Conservation (phyloP, 352 stramenopile genomes). For the Globisporangium cystogenes region DNA sequence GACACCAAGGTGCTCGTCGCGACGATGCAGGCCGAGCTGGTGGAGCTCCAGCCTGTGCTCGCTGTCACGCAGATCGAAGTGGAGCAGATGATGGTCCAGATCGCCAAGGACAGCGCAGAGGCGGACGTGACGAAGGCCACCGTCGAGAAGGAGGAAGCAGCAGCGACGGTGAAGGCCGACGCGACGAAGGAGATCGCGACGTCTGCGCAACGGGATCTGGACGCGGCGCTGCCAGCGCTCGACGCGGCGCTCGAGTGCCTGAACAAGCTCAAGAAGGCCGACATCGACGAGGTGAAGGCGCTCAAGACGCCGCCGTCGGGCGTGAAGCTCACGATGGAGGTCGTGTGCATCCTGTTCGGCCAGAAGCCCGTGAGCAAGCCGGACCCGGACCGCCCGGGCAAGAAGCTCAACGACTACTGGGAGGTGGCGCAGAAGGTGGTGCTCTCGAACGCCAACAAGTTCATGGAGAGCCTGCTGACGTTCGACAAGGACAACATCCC, state of each 20-base stretch:
- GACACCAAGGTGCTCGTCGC: conserved; percentile 77
- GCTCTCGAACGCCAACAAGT: conserved; percentile 90
- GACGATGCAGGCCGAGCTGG: conserved; percentile 82
- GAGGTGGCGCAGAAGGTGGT: conserved; percentile 88
- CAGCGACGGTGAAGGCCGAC: conserved; percentile 78
- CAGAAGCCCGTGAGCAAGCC: conserved; percentile 87
- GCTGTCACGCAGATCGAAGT: conserved; percentile 76
- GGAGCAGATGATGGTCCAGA: conserved; percentile 89
- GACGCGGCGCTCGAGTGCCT: conserved; percentile 86
- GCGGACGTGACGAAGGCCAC: conserved; percentile 84
- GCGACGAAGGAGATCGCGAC: conserved; percentile 89
- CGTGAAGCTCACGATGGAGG: conserved; percentile 92
- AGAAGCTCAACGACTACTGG: conserved; percentile 92
- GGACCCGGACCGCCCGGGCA: conserved; percentile 81
- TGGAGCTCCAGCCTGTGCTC: conserved; percentile 78
- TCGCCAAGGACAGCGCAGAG: conserved; percentile 86
- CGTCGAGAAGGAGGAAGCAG: conserved; percentile 86
- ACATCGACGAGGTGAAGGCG: conserved; percentile 92
- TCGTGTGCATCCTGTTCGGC: conserved; percentile 89
- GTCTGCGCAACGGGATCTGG: conserved; percentile 83
- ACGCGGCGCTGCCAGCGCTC: conserved; percentile 81
- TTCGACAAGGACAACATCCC: conserved; percentile 95
- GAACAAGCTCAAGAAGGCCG: conserved; percentile 88
- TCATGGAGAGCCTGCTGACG: conserved; percentile 84
- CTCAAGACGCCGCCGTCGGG: conserved; percentile 88